Conservation (phyloP, 1,284 basidiomycete genomes). For the Puccinia coronata region DNA sequence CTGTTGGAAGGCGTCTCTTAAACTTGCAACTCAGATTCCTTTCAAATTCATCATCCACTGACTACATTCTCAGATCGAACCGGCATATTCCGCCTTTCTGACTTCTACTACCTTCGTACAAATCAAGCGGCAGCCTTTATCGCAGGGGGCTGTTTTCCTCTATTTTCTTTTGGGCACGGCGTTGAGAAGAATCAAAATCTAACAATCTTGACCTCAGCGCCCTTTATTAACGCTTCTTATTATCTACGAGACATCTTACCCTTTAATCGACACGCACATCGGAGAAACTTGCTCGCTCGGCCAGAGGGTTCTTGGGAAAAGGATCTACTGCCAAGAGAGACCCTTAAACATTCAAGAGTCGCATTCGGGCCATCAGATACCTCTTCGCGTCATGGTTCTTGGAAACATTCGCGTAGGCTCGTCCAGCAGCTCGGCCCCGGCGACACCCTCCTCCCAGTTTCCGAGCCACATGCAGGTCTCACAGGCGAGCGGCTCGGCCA, state of each 20-base stretch:
- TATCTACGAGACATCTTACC: background rate
- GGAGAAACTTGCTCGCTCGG: conserved; percentile 3
- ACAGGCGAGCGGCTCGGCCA: background rate
- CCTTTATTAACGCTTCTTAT: background rate
- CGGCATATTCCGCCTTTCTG: background rate
- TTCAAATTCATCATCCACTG: background rate
- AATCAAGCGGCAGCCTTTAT: background rate
- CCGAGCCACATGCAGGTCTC: background rate
- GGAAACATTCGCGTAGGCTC: conserved; percentile 11
- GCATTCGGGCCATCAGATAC: background rate
- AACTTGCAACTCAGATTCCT: conserved; percentile 13
- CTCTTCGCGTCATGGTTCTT: background rate
- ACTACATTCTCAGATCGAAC: background rate
- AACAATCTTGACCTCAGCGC: background rate
- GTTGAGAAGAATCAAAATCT: background rate
- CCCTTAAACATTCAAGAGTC: background rate
- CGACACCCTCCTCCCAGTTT: conserved; percentile 7
- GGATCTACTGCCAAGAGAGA: background rate
- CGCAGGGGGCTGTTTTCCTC: no score
- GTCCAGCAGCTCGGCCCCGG: conserved; percentile 3
- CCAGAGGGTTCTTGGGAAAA: background rate
- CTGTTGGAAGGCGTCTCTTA: background rate
- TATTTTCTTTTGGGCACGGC: background rate
- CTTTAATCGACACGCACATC: background rate
- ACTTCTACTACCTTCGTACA: background rate